These are phyloP conservation scores for Lachnellula cervina DNA, from an alignment of 2,329 filamentous ascomycete genomes.

Conservation along the genomic window DNA sequence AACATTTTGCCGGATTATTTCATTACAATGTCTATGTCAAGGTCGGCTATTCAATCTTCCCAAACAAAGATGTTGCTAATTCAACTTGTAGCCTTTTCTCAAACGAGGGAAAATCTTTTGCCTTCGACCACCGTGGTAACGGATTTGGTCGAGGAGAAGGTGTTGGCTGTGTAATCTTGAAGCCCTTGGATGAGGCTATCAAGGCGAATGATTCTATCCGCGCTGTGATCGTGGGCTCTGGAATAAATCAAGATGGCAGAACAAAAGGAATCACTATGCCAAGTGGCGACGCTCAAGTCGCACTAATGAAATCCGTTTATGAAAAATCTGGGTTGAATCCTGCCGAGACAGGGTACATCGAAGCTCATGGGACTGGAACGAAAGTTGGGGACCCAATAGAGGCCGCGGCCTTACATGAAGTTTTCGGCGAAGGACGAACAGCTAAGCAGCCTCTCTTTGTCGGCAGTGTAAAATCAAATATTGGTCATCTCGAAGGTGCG, in stretches of 20 bases:
- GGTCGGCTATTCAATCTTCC: neutral
- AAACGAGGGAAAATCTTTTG: constrained; percentile 31
- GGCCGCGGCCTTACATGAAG: constrained; percentile 19
- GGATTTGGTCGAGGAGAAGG: constrained; percentile 64
- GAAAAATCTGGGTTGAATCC: constrained; percentile 13
- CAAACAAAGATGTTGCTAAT: constrained; percentile 24
- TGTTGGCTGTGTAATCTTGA: constrained; percentile 54
- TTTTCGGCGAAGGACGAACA: constrained; percentile 17
- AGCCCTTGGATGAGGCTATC: constrained; percentile 46
- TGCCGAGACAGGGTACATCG: constrained; percentile 19
- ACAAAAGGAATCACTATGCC: constrained; percentile 43
- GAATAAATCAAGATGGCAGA: constrained; percentile 42
- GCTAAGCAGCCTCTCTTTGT: constrained; percentile 19
- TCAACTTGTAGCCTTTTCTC: constrained; percentile 25
- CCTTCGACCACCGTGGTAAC: constrained; percentile 52
- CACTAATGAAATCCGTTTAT: constrained; percentile 21
- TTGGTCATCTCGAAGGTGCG: constrained; percentile 35
- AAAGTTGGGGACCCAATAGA: constrained; percentile 28
- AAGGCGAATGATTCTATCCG: constrained; percentile 39
- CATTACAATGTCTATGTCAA: constrained; percentile 14
- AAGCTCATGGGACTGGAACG: constrained; percentile 29
- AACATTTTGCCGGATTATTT: constrained; percentile 30
- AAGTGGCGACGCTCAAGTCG: constrained; percentile 39
- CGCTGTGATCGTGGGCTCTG: constrained; percentile 39
- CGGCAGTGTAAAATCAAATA: constrained; percentile 30